These are phyloP conservation scores for Yarrowia sp. DNA, from an alignment of 805 yeast genomes.

Conservation along the genomic window DNA sequence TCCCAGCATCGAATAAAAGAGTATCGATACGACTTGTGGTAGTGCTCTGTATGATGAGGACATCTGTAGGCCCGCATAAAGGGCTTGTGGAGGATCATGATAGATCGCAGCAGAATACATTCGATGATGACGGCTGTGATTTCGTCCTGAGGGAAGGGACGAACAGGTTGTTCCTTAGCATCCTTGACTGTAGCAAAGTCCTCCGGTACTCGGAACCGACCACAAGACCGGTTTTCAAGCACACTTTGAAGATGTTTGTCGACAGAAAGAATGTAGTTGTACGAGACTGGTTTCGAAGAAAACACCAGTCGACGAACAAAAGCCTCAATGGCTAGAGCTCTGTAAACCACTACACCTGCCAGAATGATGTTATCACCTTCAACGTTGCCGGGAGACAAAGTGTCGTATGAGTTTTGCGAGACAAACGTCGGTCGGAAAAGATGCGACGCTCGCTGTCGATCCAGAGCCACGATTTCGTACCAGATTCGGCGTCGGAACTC, in stretches of 20 bases:
- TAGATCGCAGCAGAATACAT: constrained; percentile 2
- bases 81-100: constrained; percentile 19
- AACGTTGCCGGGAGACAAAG: constrained; percentile 9
- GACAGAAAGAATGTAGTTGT: constrained; percentile 18
- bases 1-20: constrained; percentile 20
- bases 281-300: constrained; percentile 15
- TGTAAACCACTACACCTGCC: constrained; percentile 10
- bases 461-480: constrained; percentile 27
- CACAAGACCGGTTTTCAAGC: constrained; percentile 15
- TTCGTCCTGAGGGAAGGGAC: constrained; percentile 19
- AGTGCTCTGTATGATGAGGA: constrained; percentile 19
- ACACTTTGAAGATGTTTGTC: constrained; percentile 13
- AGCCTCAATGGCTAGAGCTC: constrained; percentile 21
- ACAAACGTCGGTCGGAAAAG: constrained; percentile 3
- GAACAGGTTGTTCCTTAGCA: background rate
- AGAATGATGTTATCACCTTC: constrained; percentile 18
- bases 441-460: constrained; percentile 21
- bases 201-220: constrained; percentile 14
- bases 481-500: constrained; percentile 36
- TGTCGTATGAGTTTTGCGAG: constrained; percentile 25
- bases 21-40: constrained; percentile 17
- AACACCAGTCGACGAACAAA: constrained; percentile 7
- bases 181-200: background rate
- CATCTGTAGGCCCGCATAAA: constrained; percentile 24
- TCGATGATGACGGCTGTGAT: constrained; percentile 13